Evolutionary conservation across 1,139 yeast species (phyloP).

Genomic region (Debaryomycetaceae sp.): DNA sequence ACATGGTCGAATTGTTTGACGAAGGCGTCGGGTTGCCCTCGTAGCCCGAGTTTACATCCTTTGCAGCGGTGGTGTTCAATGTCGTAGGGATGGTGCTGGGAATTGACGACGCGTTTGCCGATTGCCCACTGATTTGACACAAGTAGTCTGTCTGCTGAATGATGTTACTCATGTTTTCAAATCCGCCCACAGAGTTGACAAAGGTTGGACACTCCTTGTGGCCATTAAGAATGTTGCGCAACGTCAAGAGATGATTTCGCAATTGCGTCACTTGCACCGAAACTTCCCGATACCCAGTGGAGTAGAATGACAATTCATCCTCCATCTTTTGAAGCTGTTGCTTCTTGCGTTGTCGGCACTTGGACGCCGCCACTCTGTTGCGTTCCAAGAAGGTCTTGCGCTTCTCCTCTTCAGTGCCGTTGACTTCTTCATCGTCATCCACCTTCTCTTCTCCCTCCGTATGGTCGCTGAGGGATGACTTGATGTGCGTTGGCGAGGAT

Average conservation of each 20-base stretch:
- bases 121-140: conserved; percentile 18
- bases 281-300: conserved; percentile 67
- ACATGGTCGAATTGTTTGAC: too few relatives aligned
- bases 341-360: conserved; percentile 93
- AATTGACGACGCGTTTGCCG: conserved; percentile 19
- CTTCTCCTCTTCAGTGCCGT: conserved; percentile 53
- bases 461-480: neutral
- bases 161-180: conserved; percentile 28
- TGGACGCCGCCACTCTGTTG: conserved; percentile 91
- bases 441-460: conserved; percentile 5
- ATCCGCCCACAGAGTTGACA: conserved; percentile 35
- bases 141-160: conserved; percentile 30
- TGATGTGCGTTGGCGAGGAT: neutral
- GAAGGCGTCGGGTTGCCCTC: too few relatives aligned
- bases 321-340: conserved; percentile 83
- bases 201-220: conserved; percentile 40
- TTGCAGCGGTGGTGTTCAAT: conserved; percentile 14
- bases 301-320: conserved; percentile 63
- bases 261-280: conserved; percentile 54
- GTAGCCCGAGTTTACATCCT: too few relatives aligned
- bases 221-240: conserved; percentile 36
- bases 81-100: conserved; percentile 35
- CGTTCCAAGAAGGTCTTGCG: conserved; percentile 82
- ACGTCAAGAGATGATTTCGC: conserved; percentile 53
- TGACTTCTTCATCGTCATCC: conserved; percentile 9